Percentiles rank a stretch among this genome's conserved stretches.
Evolutionary conservation across 257 asterid genomes (phyloP).

Genomic region (Catharanthus roseus): DNA sequence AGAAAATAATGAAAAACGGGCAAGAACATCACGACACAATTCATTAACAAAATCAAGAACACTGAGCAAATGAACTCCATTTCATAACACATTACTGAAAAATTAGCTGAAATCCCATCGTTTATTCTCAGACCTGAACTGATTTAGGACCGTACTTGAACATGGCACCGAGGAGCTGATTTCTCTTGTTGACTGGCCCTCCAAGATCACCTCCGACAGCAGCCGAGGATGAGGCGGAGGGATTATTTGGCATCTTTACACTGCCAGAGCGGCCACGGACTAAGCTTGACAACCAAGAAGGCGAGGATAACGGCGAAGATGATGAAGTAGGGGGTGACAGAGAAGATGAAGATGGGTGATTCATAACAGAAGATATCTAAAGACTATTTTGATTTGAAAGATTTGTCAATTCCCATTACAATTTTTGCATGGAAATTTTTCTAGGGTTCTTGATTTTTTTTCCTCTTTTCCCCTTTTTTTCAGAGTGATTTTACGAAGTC

Average conservation of each 20-base stretch:
- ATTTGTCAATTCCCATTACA: background rate
- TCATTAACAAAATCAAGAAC: background rate
- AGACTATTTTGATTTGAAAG: background rate
- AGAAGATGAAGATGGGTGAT: constrained; percentile 52
- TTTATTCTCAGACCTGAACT: constrained; percentile 50
- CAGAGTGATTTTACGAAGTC: background rate
- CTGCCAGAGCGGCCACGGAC: constrained; percentile 70
- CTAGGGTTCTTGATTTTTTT: background rate
- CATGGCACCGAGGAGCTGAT: constrained; percentile 76
- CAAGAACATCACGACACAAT: background rate
- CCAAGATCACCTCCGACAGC: constrained; percentile 32
- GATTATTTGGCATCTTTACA: constrained; percentile 37
- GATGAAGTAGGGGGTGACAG: constrained; percentile 31
- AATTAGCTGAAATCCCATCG: background rate
- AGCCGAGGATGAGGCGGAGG: constrained; percentile 26
- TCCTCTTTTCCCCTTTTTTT: background rate
- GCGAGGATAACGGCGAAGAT: constrained; percentile 34
- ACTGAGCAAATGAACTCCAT: background rate
- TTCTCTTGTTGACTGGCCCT: constrained; percentile 64
- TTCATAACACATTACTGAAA: background rate
- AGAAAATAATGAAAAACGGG: background rate
- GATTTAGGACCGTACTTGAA: constrained; percentile 78
- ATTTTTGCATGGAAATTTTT: background rate
- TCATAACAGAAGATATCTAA: constrained; percentile 35
- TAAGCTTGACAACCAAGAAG: constrained; percentile 86